phyloP scores from a whole-genome alignment of 306 rosid genomes.

The Gleditsia sinensis region DNA sequence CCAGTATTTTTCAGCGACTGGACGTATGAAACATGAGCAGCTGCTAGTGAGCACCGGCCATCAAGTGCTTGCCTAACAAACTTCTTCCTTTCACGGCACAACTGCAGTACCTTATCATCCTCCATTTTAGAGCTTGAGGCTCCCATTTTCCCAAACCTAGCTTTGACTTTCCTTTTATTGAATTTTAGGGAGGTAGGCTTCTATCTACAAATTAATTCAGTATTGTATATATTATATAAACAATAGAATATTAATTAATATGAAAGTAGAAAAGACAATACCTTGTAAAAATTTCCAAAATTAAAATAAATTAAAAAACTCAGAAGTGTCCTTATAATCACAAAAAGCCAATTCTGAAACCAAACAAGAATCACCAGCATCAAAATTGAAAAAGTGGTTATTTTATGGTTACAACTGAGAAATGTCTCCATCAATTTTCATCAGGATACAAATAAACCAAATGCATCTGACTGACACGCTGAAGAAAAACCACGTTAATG shows the following conservation, averaged over 20 bases:
- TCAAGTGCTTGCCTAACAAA: slow-evolving; percentile 87
- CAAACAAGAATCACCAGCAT: not conserved
- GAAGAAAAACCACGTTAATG: not conserved
- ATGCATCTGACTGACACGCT: slow-evolving; percentile 22
- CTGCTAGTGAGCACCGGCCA: slow-evolving; percentile 85
- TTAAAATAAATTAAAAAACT: slow-evolving; percentile 2
- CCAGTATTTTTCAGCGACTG: slow-evolving; percentile 74
- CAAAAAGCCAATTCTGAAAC: slow-evolving; percentile 26
- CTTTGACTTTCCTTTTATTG: slow-evolving; percentile 21
- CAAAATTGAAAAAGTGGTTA: slow-evolving; percentile 1
- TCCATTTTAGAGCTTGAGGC: slow-evolving; percentile 70
- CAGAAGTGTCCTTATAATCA: not conserved
- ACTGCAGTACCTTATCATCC: slow-evolving; percentile 81
- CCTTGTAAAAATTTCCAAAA: not conserved
- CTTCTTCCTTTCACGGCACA: slow-evolving; percentile 86
- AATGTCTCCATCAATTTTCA: slow-evolving; percentile 1
- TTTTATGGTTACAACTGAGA: slow-evolving; percentile 7
- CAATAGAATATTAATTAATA: slow-evolving; percentile 12
- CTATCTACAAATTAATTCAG: slow-evolving; percentile 41
- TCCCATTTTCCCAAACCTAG: slow-evolving; percentile 59
- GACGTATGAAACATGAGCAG: slow-evolving; percentile 73
- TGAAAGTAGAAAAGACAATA: not conserved
- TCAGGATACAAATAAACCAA: slow-evolving; percentile 8
- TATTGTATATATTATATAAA: slow-evolving; percentile 21
- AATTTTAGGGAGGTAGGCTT: slow-evolving; percentile 24